Evolutionary conservation across 495 filamentous ascomycete genomes (phyloP), one percentile per base, ranked within the genome.

Genomic region (Hamigera avellanea): DNA sequence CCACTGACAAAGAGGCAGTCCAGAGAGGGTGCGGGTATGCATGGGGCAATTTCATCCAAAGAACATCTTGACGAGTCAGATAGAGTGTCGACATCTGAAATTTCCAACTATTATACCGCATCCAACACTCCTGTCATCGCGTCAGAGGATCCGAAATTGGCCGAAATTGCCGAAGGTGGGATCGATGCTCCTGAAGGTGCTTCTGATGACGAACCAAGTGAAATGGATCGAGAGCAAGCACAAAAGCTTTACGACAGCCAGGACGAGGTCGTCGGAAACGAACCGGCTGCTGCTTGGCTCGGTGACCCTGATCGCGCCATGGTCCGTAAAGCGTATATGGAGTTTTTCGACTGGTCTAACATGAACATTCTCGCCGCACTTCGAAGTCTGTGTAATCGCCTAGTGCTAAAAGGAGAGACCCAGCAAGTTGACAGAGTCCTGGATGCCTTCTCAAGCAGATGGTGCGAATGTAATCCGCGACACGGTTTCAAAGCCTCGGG

Each of bases 371-470:
- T 96, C 27, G 61, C 71, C 13, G 76, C 86, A 8, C 64, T 96
- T 36, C 78, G 91, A 28, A 70, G 75, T 32, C 69, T 99, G 25
- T 99, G 93, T 53, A 66, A 70, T 29, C 78, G 82, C 16, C 63
- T 96, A n/a, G 69, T 91, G 14, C 63, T 99, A 29, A 82, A 82
- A 50, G 91, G 83, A 16, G 91, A 99, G 62, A 93, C 87, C 14
- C 91, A 99, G 59, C 91, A 99, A 55, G 81, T 99, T 7, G 93
- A 96, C 49, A 79, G 91, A 3, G 87, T 99, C 23, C 59, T 99
- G 46, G 83, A 87, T 51, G 80, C 83, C 13, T 87, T 96, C 47
- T 81, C 89, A 2, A 74, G 68, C 21, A 66, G 89, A 31, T 96
- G 93, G 91, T 95, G 87, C 53, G 75, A 82, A 48, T 96, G 89